A percentile compares a stretch with the other conserved stretches of the same genome.
phyloP scores from a whole-genome alignment of 2,329 filamentous ascomycete species.

The Ophiosphaerella narmari region DNA sequence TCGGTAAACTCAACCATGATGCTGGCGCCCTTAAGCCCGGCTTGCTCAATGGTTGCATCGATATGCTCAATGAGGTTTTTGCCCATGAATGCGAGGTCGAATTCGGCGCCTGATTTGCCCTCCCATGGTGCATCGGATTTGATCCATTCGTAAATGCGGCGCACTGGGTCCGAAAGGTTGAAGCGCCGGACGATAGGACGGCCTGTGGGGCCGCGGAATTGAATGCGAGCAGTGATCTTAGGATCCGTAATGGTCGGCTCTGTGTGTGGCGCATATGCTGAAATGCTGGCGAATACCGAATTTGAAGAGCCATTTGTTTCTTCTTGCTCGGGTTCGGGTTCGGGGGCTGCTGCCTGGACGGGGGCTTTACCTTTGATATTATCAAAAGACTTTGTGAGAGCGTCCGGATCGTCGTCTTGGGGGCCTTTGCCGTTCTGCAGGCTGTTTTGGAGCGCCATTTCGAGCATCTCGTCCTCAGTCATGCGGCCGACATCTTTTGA shows the following conservation, averaged over 20 bases:
- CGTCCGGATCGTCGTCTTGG: conserved; percentile 80
- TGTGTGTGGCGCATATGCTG: conserved; percentile 71
- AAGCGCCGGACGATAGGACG: conserved; percentile 88
- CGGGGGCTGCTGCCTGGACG: conserved; percentile 20
- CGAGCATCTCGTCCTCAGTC: conserved; percentile 96
- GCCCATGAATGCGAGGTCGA: conserved; percentile 88
- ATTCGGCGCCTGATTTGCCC: conserved; percentile 75
- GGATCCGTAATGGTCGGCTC: conserved; percentile 74
- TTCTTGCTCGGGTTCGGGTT: conserved; percentile 22
- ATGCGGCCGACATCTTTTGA: conserved; percentile 80
- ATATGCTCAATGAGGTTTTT: conserved; percentile 80
- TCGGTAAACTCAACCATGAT: conserved; percentile 86
- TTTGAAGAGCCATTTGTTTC: conserved; percentile 42
- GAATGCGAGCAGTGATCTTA: conserved; percentile 79
- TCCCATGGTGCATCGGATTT: conserved; percentile 82
- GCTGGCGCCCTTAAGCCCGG: conserved; percentile 86
- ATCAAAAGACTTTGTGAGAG: conserved; percentile 71
- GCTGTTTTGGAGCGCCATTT: conserved; percentile 90
- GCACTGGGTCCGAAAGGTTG: conserved; percentile 72
- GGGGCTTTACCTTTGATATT: conserved; percentile 60
- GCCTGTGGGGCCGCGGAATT: conserved; percentile 75
- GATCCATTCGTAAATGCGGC: conserved; percentile 92
- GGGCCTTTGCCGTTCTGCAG: conserved; percentile 62
- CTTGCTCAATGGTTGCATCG: conserved; percentile 75
- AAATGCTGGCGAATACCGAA: conserved; percentile 70